Base-by-base conservation (phyloP, 352 stramenopile species). In the Globisporangium viniferum region DNA sequence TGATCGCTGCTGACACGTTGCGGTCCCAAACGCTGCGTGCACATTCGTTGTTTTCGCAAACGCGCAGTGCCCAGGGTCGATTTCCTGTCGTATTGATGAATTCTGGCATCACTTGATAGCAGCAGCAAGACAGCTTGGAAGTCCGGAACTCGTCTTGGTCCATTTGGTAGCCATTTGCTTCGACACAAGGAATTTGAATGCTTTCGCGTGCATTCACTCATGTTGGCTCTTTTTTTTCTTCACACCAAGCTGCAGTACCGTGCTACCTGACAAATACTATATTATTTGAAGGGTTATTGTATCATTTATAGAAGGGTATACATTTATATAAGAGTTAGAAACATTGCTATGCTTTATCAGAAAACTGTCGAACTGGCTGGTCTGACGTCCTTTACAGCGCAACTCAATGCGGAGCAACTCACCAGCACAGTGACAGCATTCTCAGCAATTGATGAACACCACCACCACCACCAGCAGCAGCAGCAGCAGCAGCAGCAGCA, bases 401-500 rank as follows among this genome's bases (percentile, higher is more conserved):
- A n/a, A 59, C 29, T 18, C 56, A 31, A 31, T 31, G 36, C 1
- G 24, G 24, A 2, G 8, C 20, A 8, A 48, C 7, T 8, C 33
- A 9, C 1, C 33, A 39, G 33, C 33, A 9, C 8, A 39, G 33
- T 12, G 7, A 8, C 5, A 39, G 36, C 31, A 55, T 64, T 54
- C 5, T 6, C 29, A 33, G 31, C 31, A 6, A 36, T 18, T 31
- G 29, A 33, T 29, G 51, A 15, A 24, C 48, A 49, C 12, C 29
- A n/a, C n/a, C n/a, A n/a, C n/a, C n/a, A n/a, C n/a, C n/a, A n/a
- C n/a, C n/a, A n/a, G n/a, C n/a, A 60, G 48, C 46, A 66, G 29
- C 61, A 66, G 46, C 39, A 46, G 48, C 61, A 66, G 46, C 29
- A 67, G 49, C 48, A 59, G 49, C 62, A 67, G 48, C 44, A 49